Conservation (phyloP, 2,329 filamentous ascomycete genomes). For the Beauveria rudraprayagi region DNA sequence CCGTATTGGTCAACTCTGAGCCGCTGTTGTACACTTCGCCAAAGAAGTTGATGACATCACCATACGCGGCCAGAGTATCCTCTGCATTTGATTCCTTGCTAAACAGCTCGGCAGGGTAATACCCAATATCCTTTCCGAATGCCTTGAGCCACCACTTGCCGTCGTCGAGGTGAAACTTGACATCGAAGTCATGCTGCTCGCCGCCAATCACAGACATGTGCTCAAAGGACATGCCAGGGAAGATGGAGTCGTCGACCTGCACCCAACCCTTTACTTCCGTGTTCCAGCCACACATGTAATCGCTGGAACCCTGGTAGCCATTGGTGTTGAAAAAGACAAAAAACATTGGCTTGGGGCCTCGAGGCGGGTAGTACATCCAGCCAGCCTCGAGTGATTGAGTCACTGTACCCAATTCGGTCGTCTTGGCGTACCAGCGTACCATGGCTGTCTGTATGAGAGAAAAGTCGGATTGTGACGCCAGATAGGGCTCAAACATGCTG, state of each 20-base stretch:
- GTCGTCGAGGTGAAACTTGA: conserved; percentile 11
- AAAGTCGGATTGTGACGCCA: conserved; percentile 14
- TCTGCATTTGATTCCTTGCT: conserved; percentile 3
- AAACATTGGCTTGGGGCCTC: conserved; percentile 12
- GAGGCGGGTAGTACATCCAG: conserved; percentile 16
- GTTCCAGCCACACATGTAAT: conserved; percentile 16
- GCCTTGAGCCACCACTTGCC: conserved; percentile 18
- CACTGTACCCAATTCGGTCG: conserved; percentile 8
- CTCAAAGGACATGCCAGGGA: conserved; percentile 14
- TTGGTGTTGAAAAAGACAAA: conserved; percentile 18
- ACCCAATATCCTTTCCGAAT: conserved; percentile 14
- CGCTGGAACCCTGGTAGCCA: conserved; percentile 12
- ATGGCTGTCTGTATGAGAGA: conserved; percentile 17
- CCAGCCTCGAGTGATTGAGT: conserved; percentile 17
- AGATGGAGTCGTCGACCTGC: conserved; percentile 14
- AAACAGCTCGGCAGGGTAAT: conserved; percentile 16
- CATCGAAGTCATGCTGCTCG: conserved; percentile 13
- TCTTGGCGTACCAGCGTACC: conserved; percentile 10
- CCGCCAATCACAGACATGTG: conserved; percentile 14
- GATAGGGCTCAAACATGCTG: conserved; percentile 15
- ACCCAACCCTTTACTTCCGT: conserved; percentile 16
- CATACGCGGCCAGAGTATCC: conserved; percentile 12
- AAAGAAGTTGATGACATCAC: conserved; percentile 14
- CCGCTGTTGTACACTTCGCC: conserved; percentile 18
- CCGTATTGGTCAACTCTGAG: conserved; percentile 13